Conservation (phyloP, 345 rosid genomes). For the Bruguiera gymnorhiza region DNA sequence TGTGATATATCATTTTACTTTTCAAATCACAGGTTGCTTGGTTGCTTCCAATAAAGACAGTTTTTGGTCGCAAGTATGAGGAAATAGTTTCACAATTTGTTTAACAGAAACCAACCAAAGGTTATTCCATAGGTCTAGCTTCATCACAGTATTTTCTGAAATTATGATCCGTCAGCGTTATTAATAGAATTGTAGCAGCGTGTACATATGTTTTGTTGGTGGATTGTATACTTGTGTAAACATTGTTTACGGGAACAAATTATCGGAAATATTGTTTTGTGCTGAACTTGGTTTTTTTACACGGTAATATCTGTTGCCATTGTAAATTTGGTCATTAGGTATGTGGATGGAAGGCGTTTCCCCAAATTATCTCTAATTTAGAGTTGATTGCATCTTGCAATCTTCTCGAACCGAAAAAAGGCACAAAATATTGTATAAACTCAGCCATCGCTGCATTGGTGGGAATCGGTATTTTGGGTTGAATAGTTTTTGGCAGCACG, state of each 20-base stretch:
- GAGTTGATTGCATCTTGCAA: too few relatives aligned
- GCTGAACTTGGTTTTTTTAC: too few relatives aligned
- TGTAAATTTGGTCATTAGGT: too few relatives aligned
- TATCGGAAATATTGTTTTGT: background rate
- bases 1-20: conserved; percentile 33
- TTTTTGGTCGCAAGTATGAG: conserved; percentile 7
- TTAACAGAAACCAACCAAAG: conserved; percentile 18
- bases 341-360: too few relatives aligned
- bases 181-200: background rate
- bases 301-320: too few relatives aligned
- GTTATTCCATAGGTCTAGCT: conserved; percentile 11
- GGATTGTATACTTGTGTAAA: background rate
- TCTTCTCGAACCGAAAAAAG: too few relatives aligned
- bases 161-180: conserved; percentile 6
- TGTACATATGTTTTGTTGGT: background rate
- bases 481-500: too few relatives aligned
- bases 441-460: too few relatives aligned
- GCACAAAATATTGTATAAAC: too few relatives aligned
- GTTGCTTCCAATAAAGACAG: conserved; percentile 30
- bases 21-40: conserved; percentile 41
- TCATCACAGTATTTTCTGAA: conserved; percentile 3
- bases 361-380: too few relatives aligned
- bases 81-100: conserved; percentile 16
- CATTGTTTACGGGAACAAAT: background rate
- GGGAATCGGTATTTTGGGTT: too few relatives aligned